These are phyloP conservation scores for Gossypium bickii DNA, from an alignment of 345 rosid genomes.

Conservation along the genomic window DNA sequence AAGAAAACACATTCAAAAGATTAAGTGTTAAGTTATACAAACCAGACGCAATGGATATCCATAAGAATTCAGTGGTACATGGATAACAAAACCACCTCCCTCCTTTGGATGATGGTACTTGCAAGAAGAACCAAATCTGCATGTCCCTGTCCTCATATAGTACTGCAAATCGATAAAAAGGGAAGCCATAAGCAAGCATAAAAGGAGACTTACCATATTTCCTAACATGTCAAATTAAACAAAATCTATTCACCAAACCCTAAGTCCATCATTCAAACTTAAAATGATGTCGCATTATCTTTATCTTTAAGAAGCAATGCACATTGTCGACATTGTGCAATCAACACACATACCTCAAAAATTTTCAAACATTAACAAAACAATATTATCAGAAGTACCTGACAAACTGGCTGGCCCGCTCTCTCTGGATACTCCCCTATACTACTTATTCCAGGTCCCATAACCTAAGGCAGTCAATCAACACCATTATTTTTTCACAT, in stretches of 20 bases:
- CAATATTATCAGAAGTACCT: conserved; percentile 44
- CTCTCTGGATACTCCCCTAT: conserved; percentile 72
- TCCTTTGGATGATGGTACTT: conserved; percentile 89
- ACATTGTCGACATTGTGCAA: conserved; percentile 17
- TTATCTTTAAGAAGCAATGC: conserved; percentile 5
- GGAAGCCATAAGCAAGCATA: neutral
- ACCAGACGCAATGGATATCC: conserved; percentile 92
- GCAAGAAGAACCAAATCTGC: conserved; percentile 91
- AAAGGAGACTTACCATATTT: neutral
- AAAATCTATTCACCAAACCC: neutral
- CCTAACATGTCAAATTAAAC: conserved; percentile 2
- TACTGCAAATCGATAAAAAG: conserved; percentile 43
- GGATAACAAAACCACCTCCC: conserved; percentile 49
- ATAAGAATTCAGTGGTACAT: conserved; percentile 47
- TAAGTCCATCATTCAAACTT: neutral
- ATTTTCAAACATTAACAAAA: neutral
- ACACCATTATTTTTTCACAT: neutral
- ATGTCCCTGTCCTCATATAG: conserved; percentile 78
- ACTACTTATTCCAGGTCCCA: conserved; percentile 47
- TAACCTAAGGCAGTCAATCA: conserved; percentile 36
- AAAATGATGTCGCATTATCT: neutral
- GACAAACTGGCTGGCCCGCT: conserved; percentile 68
- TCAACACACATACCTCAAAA: neutral
- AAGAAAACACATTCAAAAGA: neutral
- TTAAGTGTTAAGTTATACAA: conserved; percentile 31